Conservation (phyloP, 495 filamentous ascomycete species). For the Bryoglossum gracile region DNA sequence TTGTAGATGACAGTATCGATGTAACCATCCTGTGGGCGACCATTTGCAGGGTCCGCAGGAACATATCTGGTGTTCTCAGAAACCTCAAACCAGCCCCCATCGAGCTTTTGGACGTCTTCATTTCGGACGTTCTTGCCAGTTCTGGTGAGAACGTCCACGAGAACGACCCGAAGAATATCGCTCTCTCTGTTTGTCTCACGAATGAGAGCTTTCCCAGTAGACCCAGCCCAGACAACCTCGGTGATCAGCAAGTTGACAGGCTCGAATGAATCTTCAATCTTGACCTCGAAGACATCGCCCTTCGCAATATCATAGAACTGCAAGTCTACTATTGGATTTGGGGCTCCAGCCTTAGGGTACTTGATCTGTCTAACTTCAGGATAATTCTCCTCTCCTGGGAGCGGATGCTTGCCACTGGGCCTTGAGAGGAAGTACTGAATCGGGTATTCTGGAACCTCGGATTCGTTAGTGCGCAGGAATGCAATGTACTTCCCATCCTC, state of each 20-base stretch:
- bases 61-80: conserved; percentile 80
- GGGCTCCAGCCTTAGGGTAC: conserved; percentile 92
- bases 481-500: conserved; percentile 80
- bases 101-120: conserved; percentile 68
- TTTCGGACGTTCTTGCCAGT: conserved; percentile 74
- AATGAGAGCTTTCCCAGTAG: conserved; percentile 63
- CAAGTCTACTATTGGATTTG: conserved; percentile 82
- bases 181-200: conserved; percentile 93
- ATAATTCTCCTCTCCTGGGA: conserved; percentile 74
- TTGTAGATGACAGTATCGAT: conserved; percentile 86
- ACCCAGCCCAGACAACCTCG: conserved; percentile 84
- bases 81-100: conserved; percentile 97
- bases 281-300: conserved; percentile 69
- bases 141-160: conserved; percentile 71
- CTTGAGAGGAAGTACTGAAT: conserved; percentile 88
- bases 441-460: conserved; percentile 84
- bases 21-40: conserved; percentile 78
- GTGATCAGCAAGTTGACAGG: conserved; percentile 86
- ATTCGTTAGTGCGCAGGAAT: conserved; percentile 89
- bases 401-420: conserved; percentile 68
- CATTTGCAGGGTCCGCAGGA: conserved; percentile 72
- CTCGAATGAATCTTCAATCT: conserved; percentile 67
- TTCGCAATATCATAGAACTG: conserved; percentile 85
- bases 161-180: conserved; percentile 75
- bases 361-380: conserved; percentile 90